A percentile compares a stretch with the other conserved stretches of the same genome.
These are phyloP conservation scores for Solanum clarkiae DNA, from an alignment of 257 asterid species.

Conservation along the genomic window DNA sequence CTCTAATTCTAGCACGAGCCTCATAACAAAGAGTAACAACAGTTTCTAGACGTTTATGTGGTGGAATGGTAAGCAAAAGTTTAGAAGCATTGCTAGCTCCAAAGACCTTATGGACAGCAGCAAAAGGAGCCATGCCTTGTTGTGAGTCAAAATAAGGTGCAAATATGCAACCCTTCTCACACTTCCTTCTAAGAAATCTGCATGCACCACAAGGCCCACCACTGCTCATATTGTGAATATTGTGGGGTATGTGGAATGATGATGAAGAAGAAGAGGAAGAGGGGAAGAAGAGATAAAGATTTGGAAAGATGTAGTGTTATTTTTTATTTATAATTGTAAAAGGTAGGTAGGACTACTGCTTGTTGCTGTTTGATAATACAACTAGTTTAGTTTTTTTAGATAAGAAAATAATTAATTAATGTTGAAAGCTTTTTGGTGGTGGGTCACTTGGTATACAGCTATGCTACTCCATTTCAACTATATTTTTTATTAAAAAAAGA, in stretches of 20 bases:
- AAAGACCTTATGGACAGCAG: conserved; percentile 31
- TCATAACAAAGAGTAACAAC: conserved; percentile 29
- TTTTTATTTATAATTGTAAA: not conserved
- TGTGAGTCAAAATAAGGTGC: conserved; percentile 32
- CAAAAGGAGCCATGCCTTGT: conserved; percentile 24
- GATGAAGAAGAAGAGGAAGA: not conserved
- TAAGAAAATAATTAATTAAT: not conserved
- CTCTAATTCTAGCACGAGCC: conserved; percentile 27
- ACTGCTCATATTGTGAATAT: not conserved
- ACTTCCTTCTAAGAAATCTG: conserved; percentile 30
- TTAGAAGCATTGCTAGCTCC: conserved; percentile 39
- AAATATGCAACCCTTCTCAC: conserved; percentile 24
- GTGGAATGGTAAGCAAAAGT: conserved; percentile 11
- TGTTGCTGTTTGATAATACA: not conserved
- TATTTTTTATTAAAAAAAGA: not conserved
- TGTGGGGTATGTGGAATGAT: not conserved
- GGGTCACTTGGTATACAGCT: conserved; percentile 27
- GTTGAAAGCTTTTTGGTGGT: conserved; percentile 31
- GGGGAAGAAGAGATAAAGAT: not conserved
- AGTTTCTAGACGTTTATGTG: conserved; percentile 22
- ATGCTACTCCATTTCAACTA: not conserved
- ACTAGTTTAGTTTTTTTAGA: not conserved
- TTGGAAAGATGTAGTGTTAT: not conserved
- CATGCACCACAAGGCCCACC: conserved; percentile 37
- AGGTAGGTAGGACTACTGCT: not conserved